Evolutionary conservation across 192 early-diverging fungal genomes (phyloP).

Genomic region (Coemansia sp.): DNA sequence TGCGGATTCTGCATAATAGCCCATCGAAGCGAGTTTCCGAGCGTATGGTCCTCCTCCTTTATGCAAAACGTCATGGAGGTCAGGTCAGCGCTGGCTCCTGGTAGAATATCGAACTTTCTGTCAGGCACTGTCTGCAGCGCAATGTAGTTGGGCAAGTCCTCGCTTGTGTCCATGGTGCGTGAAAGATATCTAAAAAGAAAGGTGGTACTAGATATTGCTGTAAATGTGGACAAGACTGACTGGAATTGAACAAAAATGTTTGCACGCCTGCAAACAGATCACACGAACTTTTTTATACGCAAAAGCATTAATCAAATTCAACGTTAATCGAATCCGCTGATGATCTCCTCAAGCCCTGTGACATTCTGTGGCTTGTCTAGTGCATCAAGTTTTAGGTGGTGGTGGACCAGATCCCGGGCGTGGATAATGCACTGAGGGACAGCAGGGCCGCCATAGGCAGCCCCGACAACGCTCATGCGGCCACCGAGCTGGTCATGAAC

Average conservation of each 20-base stretch:
- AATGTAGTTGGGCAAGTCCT: slow-evolving; percentile 29
- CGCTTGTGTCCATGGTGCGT: slow-evolving; percentile 19
- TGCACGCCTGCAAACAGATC: background rate
- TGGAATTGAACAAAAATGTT: background rate
- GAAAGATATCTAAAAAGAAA: background rate
- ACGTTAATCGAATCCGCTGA: slow-evolving; percentile 20
- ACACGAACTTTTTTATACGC: background rate
- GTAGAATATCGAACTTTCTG: slow-evolving; percentile 48
- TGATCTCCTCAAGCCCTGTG: slow-evolving; percentile 42
- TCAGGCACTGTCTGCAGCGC: slow-evolving; percentile 35
- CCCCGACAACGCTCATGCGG: slow-evolving; percentile 70
- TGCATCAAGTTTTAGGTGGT: slow-evolving; percentile 48
- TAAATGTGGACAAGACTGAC: background rate
- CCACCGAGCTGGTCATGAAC: slow-evolving; percentile 55
- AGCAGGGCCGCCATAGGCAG: slow-evolving; percentile 79
- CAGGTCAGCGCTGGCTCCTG: slow-evolving; percentile 65
- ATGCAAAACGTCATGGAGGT: slow-evolving; percentile 84
- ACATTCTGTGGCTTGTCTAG: slow-evolving; percentile 36
- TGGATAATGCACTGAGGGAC: slow-evolving; percentile 81
- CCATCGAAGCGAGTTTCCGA: slow-evolving; percentile 92
- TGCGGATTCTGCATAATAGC: slow-evolving; percentile 91
- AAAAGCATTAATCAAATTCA: slow-evolving; percentile 3
- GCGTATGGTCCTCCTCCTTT: slow-evolving; percentile 94
- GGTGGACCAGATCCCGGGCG: slow-evolving; percentile 60
- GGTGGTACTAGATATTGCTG: background rate